Base-by-base conservation (phyloP, 1,284 basidiomycete genomes). In the Psilocybe mexicana region DNA sequence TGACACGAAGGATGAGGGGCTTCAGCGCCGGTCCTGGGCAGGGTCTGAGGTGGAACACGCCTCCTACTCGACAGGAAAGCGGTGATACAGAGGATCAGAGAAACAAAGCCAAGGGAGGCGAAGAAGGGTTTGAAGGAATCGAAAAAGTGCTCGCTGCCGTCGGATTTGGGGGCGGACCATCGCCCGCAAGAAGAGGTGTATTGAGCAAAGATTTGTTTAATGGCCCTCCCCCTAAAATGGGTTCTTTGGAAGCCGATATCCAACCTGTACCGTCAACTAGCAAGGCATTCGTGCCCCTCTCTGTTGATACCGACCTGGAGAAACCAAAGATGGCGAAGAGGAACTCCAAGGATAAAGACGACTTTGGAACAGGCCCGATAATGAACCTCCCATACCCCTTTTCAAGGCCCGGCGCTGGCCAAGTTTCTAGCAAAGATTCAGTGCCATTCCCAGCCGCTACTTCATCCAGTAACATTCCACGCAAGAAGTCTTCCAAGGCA, bases 61-160 rank as follows among this genome's bases (percentile, higher is more conserved):
- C 54, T 8, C 36, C 57, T 18, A 51, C 52, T 30, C 33, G 46
- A 48, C n/a, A 33, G 46, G 28, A 8, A 28, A 35, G 46, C 18
- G 6, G 11, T 35, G 49, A 51, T 24, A 18, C 63, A 73, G 66
- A 65, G 72, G 51, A 66, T 5, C 44, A 7, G 10, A 25, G 1
- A n/a, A 10, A 11, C 26, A 14, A n/a, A 30, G 26, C 42, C 6
- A 53, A 26, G 28, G 52, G 12, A 54, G 52, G 64, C 47, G 54
- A 73, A 54, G 53, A 65, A 52, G 52, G 65, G 28, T 84, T 82
- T 54, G 83, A 86, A 44, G 85, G 80, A 11, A 76, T 90, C 60
- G 85, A 89, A 50, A 80, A 82, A 59, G 83, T 91, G 10, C 72
- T 92, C 55, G 87, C 88, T 0, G 88, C 87, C 8, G 84, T 87